A percentile compares a stretch with the other conserved stretches of the same genome.
phyloP scores from a whole-genome alignment of 2,329 filamentous ascomycete genomes.

The Acrocalymma vagum region DNA sequence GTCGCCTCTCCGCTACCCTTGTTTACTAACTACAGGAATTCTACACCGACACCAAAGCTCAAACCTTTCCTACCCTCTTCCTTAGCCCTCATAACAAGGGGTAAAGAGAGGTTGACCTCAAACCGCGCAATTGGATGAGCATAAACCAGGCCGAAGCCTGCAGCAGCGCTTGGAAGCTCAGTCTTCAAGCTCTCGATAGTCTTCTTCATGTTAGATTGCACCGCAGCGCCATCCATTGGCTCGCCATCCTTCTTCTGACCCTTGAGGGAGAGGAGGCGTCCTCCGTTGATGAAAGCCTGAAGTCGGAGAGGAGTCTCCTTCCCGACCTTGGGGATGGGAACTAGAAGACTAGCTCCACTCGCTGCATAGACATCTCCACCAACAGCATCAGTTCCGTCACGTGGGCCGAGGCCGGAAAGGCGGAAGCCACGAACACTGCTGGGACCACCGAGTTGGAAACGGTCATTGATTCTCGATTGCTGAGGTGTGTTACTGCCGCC shows the following conservation, averaged over 20 bases:
- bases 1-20: neutral
- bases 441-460: slow-evolving; percentile 92
- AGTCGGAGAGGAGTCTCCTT: slow-evolving; percentile 85
- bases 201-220: slow-evolving; percentile 63
- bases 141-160: slow-evolving; percentile 90
- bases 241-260: slow-evolving; percentile 51
- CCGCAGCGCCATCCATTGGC: slow-evolving; percentile 59
- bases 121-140: slow-evolving; percentile 93
- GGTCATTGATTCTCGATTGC: slow-evolving; percentile 87
- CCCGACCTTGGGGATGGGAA: slow-evolving; percentile 84
- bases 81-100: slow-evolving; percentile 79
- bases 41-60: slow-evolving; percentile 95
- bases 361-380: slow-evolving; percentile 94
- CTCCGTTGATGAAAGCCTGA: slow-evolving; percentile 91
- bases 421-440: slow-evolving; percentile 96
- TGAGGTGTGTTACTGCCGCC: slow-evolving; percentile 63
- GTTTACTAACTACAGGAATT: slow-evolving; percentile 76
- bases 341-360: slow-evolving; percentile 82
- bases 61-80: slow-evolving; percentile 91
- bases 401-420: slow-evolving; percentile 85
- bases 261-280: slow-evolving; percentile 80
- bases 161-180: slow-evolving; percentile 83
- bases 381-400: slow-evolving; percentile 84
- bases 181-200: slow-evolving; percentile 76
- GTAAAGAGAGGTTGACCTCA: slow-evolving; percentile 94